Evolutionary conservation across 1,284 basidiomycete species (phyloP).

Genomic region (Irpex sp.): DNA sequence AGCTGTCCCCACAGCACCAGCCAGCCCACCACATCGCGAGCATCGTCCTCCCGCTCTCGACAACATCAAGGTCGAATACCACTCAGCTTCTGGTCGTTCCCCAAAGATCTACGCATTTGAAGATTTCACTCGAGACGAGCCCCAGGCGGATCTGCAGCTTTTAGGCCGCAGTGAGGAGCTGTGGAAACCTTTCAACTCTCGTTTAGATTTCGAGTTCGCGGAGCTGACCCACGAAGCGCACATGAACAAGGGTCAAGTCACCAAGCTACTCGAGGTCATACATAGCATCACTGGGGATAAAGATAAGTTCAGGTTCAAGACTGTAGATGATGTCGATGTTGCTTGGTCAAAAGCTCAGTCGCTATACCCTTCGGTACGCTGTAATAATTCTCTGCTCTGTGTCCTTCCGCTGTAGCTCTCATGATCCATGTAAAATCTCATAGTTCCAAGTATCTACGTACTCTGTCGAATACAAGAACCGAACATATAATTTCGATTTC

Average conservation of each 20-base stretch:
- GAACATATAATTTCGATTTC: slow-evolving; percentile 17
- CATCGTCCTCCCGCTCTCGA: not conserved
- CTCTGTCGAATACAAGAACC: slow-evolving; percentile 15
- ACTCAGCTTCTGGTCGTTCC: not conserved
- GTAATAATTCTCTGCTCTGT: not conserved
- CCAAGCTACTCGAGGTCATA: slow-evolving; percentile 17
- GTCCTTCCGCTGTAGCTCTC: not conserved
- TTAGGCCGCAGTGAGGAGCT: not conserved
- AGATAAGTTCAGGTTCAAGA: not conserved
- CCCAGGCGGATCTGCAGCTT: not conserved
- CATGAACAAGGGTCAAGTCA: slow-evolving; percentile 16
- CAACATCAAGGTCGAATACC: not conserved
- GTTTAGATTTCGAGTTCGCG: not conserved
- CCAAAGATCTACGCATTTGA: not conserved
- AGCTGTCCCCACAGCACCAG: not conserved
- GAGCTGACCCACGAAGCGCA: not conserved
- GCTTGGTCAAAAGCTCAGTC: slow-evolving; percentile 1
- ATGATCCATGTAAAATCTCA: not conserved
- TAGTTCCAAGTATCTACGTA: slow-evolving; percentile 1
- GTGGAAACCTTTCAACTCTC: not conserved
- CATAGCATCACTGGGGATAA: not conserved
- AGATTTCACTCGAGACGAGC: not conserved
- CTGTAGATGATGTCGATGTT: not conserved
- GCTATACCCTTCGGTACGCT: slow-evolving; percentile 1
- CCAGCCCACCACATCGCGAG: too few species aligned